These are phyloP conservation scores for Annulohypoxylon bovei DNA, from an alignment of 495 filamentous ascomycete genomes.

Conservation along the genomic window DNA sequence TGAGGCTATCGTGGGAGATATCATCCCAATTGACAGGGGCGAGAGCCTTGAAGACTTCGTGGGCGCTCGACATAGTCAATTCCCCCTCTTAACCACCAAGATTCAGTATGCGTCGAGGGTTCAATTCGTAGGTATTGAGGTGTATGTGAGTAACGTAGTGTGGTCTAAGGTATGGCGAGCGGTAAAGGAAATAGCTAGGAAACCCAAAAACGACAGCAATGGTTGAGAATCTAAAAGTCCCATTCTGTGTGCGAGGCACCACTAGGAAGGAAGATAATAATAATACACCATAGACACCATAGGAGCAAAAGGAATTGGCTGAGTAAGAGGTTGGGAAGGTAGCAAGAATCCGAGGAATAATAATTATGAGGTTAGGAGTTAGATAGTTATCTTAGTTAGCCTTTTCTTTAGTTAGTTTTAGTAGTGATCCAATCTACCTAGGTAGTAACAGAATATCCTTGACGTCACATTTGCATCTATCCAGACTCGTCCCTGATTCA, in stretches of 20 bases:
- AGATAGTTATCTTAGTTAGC: too few species aligned
- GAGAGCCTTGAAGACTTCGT: conserved; percentile 80
- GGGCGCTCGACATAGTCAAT: conserved; percentile 67
- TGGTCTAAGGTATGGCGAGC: neutral
- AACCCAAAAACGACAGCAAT: neutral
- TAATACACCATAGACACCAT: neutral
- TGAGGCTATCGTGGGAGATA: conserved; percentile 63
- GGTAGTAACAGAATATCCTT: conserved; percentile 20
- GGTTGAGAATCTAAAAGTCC: conserved; percentile 4
- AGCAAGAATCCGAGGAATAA: neutral
- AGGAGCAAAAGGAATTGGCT: conserved; percentile 7
- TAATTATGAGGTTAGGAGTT: neutral
- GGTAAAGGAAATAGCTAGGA: conserved; percentile 3
- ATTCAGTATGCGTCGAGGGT: neutral
- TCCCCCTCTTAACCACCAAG: neutral
- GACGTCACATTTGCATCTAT: conserved; percentile 25
- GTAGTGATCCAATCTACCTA: neutral
- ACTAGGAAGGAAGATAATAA: conserved; percentile 10
- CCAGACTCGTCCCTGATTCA: conserved; percentile 13
- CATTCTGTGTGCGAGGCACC: conserved; percentile 14
- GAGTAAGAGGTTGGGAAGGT: neutral
- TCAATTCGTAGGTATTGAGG: neutral
- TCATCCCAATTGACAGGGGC: conserved; percentile 72
- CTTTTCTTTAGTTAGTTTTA: neutral
- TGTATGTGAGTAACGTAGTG: neutral